Base-by-base conservation (phyloP, 495 filamentous ascomycete species). In the Pyrenopolyporus hunteri region DNA sequence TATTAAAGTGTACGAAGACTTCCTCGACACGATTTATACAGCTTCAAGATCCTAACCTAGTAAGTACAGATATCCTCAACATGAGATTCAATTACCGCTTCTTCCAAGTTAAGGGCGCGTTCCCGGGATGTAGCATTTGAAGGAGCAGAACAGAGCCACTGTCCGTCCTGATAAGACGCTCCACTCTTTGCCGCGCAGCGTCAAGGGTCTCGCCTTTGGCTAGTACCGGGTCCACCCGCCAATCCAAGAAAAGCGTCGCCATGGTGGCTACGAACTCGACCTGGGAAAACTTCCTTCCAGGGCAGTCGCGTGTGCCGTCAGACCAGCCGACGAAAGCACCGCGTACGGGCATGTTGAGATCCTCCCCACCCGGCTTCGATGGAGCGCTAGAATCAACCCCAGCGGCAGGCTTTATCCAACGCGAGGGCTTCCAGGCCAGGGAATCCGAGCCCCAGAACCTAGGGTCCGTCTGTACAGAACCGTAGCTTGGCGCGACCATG, bases 251-350 rank as follows among this genome's bases (percentile, higher is more conserved):
- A 4, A 84, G 39, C 1, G 58, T 57, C 1, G 74, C 76, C 50
- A 84, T 68, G 0, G 70, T 69, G 0, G 80, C 80, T 1, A 83
- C 82, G 54, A 82, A 81, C 59, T 85, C 82, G 0, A 83, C 82
- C 58, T 82, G 75, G 0, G 77, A 69, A 55, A 84, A 80, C 48
- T 80, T 83, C 61, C 71, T 73, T 0, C 82, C 83, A 1, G 80
- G 78, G 45, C 81, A 84, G 28, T 76, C 61, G 0, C 76, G 67
- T 1, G 72, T 59, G 9, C 81, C 81, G 0, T 74, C 75, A 1
- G 80, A 79, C 82, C 81, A 85, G 0, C 75, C 74, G 1, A 82
- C 13, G 47, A 73, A 84, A 0, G 72, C 68, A 0, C 75, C 74
- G 29, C 75, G 74, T 0, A 56, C 8, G 1, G 74, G 74, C 1